Evolutionary conservation across 2,329 filamentous ascomycete species (phyloP), one percentile per base, ranked within the genome.

Genomic region (Nemania abortiva): DNA sequence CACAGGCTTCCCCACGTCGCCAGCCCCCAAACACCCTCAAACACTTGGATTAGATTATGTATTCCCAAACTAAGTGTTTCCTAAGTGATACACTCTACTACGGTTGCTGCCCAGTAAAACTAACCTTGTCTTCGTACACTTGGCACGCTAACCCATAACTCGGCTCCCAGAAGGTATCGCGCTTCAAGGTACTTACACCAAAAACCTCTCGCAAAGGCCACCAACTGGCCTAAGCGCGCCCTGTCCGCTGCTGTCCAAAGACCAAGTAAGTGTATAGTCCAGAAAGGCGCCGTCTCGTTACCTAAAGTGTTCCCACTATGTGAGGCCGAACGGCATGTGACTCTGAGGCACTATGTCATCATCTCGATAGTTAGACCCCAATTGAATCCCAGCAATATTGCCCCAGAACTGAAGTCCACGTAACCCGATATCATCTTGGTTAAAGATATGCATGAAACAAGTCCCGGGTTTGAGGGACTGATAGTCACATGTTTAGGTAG

Each of bases 1-100:
- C 59, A 53, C 67, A 37, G 49, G 24, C 0, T 47, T 45, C 58
- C 60, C 68, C 57, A 63, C 55, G 39, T n/a, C 37, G 37, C n/a
- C n/a, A n/a, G n/a, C n/a, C n/a, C n/a, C n/a, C n/a, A n/a, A n/a
- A n/a, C 27, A 18, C 6, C 31, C 50, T 49, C 37, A 54, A 24
- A 5, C 27, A 54, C 37, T 3, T 34, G 18, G n/a, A 56, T n/a
- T 58, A 13, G 27, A 20, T 54, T 15, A 10, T 37, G 29, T 34
- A 47, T 3, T n/a, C 42, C 58, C 6, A 61, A 47, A 24, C 2
- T n/a, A n/a, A n/a, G n/a, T n/a, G n/a, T 54, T 2, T 61, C 5
- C 31, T 9, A 4, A 34, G 31, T 34, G 31, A 52, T 45, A 20
- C 47, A 29, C 31, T 47, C 13, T n/a, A n/a, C n/a, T n/a, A n/a